Evolutionary conservation across 2,329 filamentous ascomycete genomes (phyloP).

Genomic region (Phaeophleospora eucalypticola): DNA sequence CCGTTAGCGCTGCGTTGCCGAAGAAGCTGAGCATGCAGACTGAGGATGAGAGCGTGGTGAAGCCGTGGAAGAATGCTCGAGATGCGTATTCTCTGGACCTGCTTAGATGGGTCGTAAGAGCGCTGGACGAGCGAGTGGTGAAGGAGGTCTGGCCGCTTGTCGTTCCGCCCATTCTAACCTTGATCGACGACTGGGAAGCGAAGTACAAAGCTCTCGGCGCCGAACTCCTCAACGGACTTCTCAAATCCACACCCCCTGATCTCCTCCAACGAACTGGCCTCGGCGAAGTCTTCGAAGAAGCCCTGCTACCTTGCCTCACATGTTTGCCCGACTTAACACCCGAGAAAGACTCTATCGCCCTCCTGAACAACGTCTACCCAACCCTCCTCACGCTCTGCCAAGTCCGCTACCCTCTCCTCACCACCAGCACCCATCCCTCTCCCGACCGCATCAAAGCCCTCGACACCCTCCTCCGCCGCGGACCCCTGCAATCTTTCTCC

Average conservation of each 20-base stretch:
- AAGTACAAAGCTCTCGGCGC: constrained; percentile 56
- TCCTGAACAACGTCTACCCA: constrained; percentile 64
- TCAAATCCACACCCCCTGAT: constrained; percentile 50
- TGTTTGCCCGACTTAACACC: constrained; percentile 74
- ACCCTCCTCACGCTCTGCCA: constrained; percentile 58
- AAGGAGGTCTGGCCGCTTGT: constrained; percentile 62
- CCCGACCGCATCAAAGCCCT: constrained; percentile 36
- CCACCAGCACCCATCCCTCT: constrained; percentile 27
- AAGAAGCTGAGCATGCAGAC: constrained; percentile 32
- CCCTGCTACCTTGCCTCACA: constrained; percentile 66
- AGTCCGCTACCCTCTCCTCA: constrained; percentile 36
- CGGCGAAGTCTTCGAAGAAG: constrained; percentile 63
- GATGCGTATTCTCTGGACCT: constrained; percentile 51
- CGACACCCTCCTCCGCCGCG: constrained; percentile 42
- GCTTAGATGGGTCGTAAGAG: constrained; percentile 57
- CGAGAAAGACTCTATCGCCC: constrained; percentile 60
- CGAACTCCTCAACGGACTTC: constrained; percentile 50
- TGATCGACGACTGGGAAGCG: constrained; percentile 61
- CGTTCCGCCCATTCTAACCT: constrained; percentile 64
- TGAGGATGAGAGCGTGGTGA: constrained; percentile 43
- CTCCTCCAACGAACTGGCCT: constrained; percentile 62
- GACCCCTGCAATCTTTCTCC: constrained; percentile 44
- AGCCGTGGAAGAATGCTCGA: constrained; percentile 58
- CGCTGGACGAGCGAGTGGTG: constrained; percentile 50
- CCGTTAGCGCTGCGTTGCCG: constrained; percentile 42